Conservation (phyloP, 208 protist genomes). For the Herpetomonas samuelpessoai region DNA sequence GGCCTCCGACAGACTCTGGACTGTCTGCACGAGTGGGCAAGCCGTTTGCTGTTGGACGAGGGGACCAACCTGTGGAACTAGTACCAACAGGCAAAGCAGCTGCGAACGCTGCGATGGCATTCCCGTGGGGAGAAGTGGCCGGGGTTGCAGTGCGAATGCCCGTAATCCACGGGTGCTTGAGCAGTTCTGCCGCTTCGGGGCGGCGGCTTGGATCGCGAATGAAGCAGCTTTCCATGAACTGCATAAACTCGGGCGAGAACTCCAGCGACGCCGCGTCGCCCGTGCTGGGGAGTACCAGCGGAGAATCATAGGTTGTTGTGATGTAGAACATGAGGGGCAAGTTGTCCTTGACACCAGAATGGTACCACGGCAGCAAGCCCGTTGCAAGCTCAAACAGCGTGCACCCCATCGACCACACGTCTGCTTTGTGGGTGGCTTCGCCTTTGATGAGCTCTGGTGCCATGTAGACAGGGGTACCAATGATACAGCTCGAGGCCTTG, state of each 20-base stretch:
- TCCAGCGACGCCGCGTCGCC: slow-evolving; percentile 31
- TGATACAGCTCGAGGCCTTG: slow-evolving; percentile 79
- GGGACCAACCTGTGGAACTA: neutral
- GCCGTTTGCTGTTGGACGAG: neutral
- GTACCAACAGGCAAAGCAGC: neutral
- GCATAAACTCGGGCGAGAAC: slow-evolving; percentile 74
- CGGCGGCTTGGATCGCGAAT: slow-evolving; percentile 58
- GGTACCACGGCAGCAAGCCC: slow-evolving; percentile 79
- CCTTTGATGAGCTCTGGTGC: slow-evolving; percentile 89
- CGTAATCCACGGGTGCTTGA: slow-evolving; percentile 82
- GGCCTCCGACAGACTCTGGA: neutral
- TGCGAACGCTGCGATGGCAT: neutral
- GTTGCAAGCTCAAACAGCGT: slow-evolving; percentile 88
- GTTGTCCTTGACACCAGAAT: slow-evolving; percentile 75
- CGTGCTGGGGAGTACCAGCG: slow-evolving; percentile 50
- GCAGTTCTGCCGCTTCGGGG: slow-evolving; percentile 69
- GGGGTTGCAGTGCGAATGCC: slow-evolving; percentile 13
- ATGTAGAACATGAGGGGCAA: slow-evolving; percentile 90
- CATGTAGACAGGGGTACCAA: slow-evolving; percentile 91
- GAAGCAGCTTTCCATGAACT: slow-evolving; percentile 89
- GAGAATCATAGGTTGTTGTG: slow-evolving; percentile 76
- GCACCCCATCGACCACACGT: slow-evolving; percentile 90
- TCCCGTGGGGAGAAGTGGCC: neutral
- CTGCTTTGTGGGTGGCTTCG: slow-evolving; percentile 72
- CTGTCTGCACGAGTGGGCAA: neutral